Conservation (phyloP, 202 grass and related monocot genomes). For the Cymbopogon flexuosus region DNA sequence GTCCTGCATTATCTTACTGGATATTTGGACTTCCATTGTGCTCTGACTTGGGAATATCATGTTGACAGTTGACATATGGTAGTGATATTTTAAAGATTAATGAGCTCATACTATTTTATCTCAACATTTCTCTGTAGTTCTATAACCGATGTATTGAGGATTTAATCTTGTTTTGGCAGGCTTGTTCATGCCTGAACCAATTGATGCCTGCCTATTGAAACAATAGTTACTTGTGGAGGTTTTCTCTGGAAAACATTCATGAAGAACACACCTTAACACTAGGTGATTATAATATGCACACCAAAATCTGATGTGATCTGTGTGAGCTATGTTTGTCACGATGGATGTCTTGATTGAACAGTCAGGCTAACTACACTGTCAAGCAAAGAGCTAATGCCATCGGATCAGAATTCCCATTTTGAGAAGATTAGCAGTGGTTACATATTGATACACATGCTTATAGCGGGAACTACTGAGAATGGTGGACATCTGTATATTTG, state of each 20-base stretch:
- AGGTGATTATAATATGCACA: background rate
- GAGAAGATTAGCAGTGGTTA: background rate
- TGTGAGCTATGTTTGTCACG: slow-evolving; percentile 6
- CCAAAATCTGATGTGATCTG: background rate
- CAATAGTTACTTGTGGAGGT: background rate
- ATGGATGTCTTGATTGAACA: background rate
- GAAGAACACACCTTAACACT: background rate
- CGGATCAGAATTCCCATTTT: slow-evolving; percentile 13
- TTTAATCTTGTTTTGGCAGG: slow-evolving; percentile 38
- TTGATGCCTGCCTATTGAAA: slow-evolving; percentile 33
- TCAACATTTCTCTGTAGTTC: background rate
- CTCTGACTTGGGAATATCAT: background rate
- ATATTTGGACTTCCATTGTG: background rate
- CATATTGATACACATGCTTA: slow-evolving; percentile 32
- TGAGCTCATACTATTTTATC: background rate
- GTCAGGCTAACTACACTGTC: slow-evolving; percentile 7
- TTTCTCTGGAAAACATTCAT: background rate
- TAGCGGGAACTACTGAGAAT: background rate
- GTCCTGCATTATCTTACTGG: background rate
- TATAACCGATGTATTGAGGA: background rate
- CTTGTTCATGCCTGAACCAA: slow-evolving; percentile 1
- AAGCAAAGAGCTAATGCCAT: slow-evolving; percentile 21
- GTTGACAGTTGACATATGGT: background rate
- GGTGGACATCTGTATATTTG: background rate
- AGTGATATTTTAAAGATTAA: slow-evolving; percentile 14